Percentiles rank a stretch among this genome's conserved stretches.
phyloP scores from a whole-genome alignment of 345 rosid genomes.

The Eucalyptus cloeziana region DNA sequence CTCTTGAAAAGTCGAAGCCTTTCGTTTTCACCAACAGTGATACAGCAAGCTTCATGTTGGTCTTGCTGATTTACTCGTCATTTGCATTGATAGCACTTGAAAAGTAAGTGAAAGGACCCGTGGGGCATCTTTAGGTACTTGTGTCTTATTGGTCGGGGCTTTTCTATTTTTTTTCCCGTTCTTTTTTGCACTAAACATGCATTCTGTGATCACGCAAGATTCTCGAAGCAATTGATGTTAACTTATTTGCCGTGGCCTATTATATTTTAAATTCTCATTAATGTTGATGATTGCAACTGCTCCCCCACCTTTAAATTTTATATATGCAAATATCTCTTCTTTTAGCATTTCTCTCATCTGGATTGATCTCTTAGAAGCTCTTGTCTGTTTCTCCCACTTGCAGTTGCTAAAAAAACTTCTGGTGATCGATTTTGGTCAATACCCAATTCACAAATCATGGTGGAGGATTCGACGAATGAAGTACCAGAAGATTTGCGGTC shows the following conservation, averaged over 20 bases:
- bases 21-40: conserved; percentile 7
- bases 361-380: conserved; percentile 7
- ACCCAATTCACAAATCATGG: conserved; percentile 22
- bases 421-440: conserved; percentile 2
- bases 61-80: neutral
- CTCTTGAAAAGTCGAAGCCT: neutral
- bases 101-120: conserved; percentile 31
- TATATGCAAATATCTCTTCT: neutral
- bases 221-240: conserved; percentile 40
- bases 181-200: conserved; percentile 5
- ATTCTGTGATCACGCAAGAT: conserved; percentile 41
- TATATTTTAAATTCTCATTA: conserved; percentile 6
- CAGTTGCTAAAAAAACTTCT: neutral
- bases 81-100: conserved; percentile 44
- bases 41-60: neutral
- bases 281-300: conserved; percentile 46
- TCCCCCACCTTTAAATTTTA: conserved; percentile 34
- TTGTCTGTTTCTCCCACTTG: neutral
- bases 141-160: conserved; percentile 21
- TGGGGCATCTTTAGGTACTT: conserved; percentile 23
- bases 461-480: conserved; percentile 20
- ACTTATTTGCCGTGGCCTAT: conserved; percentile 10
- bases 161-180: neutral
- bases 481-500: conserved; percentile 15
- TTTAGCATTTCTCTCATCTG: conserved; percentile 5